These are phyloP conservation scores for Hyaloraphidium curvatum DNA, from an alignment of 192 early-diverging fungal species.

Conservation along the genomic window DNA sequence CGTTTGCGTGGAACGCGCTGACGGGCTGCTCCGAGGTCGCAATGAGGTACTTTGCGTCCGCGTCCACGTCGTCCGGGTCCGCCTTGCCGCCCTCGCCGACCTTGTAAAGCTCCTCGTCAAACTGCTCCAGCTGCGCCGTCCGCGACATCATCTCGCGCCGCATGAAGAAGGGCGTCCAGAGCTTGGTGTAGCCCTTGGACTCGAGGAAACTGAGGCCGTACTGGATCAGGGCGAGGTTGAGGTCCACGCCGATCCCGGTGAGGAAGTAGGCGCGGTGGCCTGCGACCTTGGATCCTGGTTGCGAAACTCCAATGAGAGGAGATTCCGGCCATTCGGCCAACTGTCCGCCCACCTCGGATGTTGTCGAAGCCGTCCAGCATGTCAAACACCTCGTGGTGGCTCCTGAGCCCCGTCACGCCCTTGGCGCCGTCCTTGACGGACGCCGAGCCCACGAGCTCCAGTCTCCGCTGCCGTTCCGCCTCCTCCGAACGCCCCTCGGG, in stretches of 20 bases:
- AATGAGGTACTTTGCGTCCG: conserved; percentile 73
- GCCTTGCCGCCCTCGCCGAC: conserved; percentile 19
- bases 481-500: conserved; percentile 24
- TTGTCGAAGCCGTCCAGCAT: conserved; percentile 76
- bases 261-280: conserved; percentile 99
- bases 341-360: conserved; percentile 49
- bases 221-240: conserved; percentile 89
- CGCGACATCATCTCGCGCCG: conserved; percentile 89
- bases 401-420: conserved; percentile 30
- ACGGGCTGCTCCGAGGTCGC: conserved; percentile 98
- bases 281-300: conserved; percentile 63
- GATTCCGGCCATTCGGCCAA: too few relatives aligned
- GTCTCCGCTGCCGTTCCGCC: conserved; percentile 14
- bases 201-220: conserved; percentile 88
- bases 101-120: conserved; percentile 97
- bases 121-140: conserved; percentile 93
- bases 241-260: conserved; percentile 80
- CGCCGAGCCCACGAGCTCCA: conserved; percentile 13
- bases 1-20: conserved; percentile 82
- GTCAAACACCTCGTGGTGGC: conserved; percentile 86
- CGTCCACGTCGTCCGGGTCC: conserved; percentile 33
- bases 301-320: too few relatives aligned
- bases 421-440: conserved; percentile 17
- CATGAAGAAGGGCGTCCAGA: conserved; percentile 98
- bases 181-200: conserved; percentile 43